Conservation (phyloP, 2,329 filamentous ascomycete species). For the Ambrosiella beaveri region DNA sequence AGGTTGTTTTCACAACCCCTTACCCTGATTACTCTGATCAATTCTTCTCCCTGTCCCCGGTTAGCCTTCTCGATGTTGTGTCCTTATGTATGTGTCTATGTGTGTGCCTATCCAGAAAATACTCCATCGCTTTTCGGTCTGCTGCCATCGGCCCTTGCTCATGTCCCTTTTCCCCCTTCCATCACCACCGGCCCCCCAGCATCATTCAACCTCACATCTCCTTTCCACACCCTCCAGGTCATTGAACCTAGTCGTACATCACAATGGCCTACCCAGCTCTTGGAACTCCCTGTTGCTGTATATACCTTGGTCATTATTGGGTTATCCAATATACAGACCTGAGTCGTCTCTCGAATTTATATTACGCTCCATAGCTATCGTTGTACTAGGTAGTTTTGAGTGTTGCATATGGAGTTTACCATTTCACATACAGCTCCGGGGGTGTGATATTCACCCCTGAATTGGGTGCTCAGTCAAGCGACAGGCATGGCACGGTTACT, state of each 20-base stretch:
- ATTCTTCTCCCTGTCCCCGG: not conserved
- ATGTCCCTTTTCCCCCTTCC: too few species aligned
- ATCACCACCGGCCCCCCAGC: too few species aligned
- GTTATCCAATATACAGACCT: not conserved
- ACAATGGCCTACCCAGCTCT: too few species aligned
- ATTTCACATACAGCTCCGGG: not conserved
- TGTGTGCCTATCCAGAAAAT: not conserved
- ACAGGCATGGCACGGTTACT: conserved; percentile 11
- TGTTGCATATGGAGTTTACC: not conserved
- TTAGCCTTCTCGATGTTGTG: not conserved
- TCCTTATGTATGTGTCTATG: not conserved
- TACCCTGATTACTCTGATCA: not conserved
- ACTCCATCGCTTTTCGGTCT: not conserved
- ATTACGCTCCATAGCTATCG: not conserved
- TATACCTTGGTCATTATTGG: not conserved
- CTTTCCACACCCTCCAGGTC: too few species aligned
- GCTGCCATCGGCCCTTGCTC: not conserved
- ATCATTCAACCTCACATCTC: too few species aligned
- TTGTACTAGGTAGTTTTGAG: not conserved
- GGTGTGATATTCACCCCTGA: conserved; percentile 1
- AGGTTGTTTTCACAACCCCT: not conserved
- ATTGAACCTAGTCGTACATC: too few species aligned
- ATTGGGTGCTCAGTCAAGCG: conserved; percentile 4
- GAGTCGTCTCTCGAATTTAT: not conserved
- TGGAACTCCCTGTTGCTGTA: not conserved